These are phyloP conservation scores for Entomortierella parvispora DNA, from an alignment of 192 early-diverging fungal species.

Conservation along the genomic window DNA sequence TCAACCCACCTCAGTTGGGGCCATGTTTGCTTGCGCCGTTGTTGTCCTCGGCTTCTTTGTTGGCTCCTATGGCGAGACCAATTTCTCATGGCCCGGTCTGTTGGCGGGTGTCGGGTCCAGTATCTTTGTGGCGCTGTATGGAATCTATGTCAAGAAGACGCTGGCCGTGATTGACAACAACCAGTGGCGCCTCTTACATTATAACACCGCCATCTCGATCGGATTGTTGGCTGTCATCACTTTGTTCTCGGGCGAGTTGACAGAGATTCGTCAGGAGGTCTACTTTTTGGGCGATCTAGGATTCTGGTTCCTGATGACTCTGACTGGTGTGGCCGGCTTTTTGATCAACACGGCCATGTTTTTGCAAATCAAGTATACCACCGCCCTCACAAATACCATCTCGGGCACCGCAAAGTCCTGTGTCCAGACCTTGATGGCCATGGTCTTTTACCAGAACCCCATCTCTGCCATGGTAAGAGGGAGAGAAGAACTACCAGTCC, in stretches of 20 bases:
- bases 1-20: conserved; percentile 59
- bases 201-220: conserved; percentile 72
- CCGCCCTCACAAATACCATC: conserved; percentile 74
- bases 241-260: conserved; percentile 66
- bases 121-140: conserved; percentile 74
- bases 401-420: conserved; percentile 76
- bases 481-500: background rate
- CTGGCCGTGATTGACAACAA: conserved; percentile 69
- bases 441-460: conserved; percentile 69
- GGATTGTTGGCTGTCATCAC: conserved; percentile 66
- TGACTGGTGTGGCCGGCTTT: conserved; percentile 72
- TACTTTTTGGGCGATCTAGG: conserved; percentile 56
- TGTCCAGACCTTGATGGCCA: conserved; percentile 71
- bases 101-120: conserved; percentile 72
- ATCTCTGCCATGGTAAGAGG: conserved; percentile 65
- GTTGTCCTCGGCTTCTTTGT: conserved; percentile 72
- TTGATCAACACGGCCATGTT: conserved; percentile 77
- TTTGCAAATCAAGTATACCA: conserved; percentile 75
- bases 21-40: conserved; percentile 64
- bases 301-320: conserved; percentile 71
- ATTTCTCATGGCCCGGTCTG: conserved; percentile 71
- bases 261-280: conserved; percentile 57
- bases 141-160: conserved; percentile 77
- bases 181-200: conserved; percentile 75
- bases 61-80: conserved; percentile 73